These are phyloP conservation scores for Diaporthe aspalathi DNA, from an alignment of 2,329 filamentous ascomycete genomes.

Conservation along the genomic window DNA sequence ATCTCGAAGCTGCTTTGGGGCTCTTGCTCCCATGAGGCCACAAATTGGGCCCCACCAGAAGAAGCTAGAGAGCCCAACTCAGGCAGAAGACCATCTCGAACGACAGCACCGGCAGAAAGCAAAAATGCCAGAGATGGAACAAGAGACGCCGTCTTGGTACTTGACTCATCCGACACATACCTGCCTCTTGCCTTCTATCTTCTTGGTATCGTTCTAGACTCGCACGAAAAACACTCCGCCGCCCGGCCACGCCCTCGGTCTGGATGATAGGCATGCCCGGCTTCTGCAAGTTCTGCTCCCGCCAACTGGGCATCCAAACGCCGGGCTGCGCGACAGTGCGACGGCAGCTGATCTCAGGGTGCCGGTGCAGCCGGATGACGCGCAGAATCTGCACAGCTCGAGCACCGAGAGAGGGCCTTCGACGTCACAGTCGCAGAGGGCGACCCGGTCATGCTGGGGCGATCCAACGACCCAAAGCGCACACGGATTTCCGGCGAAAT, in stretches of 20 bases:
- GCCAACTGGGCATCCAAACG: not conserved
- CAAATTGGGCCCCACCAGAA: slow-evolving; percentile 18
- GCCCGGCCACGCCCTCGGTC: not conserved
- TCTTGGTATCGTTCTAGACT: not conserved
- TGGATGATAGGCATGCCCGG: slow-evolving; percentile 1
- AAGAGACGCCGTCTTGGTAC: slow-evolving; percentile 22
- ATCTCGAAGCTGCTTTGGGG: not conserved
- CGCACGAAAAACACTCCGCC: not conserved
- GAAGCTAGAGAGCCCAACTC: not conserved
- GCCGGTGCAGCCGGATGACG: slow-evolving; percentile 31
- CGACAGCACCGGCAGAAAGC: slow-evolving; percentile 7
- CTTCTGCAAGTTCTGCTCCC: not conserved
- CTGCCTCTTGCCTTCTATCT: not conserved
- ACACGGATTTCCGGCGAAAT: slow-evolving; percentile 1
- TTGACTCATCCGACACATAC: slow-evolving; percentile 11
- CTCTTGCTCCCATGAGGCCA: slow-evolving; percentile 20
- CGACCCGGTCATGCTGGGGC: slow-evolving; percentile 8
- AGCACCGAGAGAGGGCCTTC: not conserved
- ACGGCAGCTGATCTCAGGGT: not conserved
- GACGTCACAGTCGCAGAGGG: not conserved
- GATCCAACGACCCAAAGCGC: not conserved
- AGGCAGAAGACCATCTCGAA: not conserved
- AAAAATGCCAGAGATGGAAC: slow-evolving; percentile 6
- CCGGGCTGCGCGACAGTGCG: not conserved
- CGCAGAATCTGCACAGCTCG: slow-evolving; percentile 4